These are phyloP conservation scores for Bocquillonia castaneifolia DNA, from an alignment of 441 rosid genomes.

Conservation along the genomic window DNA sequence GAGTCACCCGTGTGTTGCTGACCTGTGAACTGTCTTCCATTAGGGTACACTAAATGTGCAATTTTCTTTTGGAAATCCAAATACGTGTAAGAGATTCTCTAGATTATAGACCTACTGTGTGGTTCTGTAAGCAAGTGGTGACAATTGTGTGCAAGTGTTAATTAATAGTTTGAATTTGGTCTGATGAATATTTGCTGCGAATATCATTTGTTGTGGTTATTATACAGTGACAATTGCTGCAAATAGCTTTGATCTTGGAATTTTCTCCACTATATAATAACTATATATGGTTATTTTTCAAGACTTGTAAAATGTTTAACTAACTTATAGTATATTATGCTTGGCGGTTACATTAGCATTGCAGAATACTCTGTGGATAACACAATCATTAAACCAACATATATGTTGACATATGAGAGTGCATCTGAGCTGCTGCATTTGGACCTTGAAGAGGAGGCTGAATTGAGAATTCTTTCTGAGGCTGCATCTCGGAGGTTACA, in stretches of 20 bases:
- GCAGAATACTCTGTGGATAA: slow-evolving; percentile 77
- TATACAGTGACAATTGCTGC: not conserved
- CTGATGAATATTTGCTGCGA: not conserved
- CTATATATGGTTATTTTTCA: slow-evolving; percentile 3
- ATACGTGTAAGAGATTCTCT: not conserved
- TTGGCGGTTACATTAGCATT: slow-evolving; percentile 48
- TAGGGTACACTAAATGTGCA: not conserved
- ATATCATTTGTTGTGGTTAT: not conserved
- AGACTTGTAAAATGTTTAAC: slow-evolving; percentile 13
- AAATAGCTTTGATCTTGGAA: not conserved
- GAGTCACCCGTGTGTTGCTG: not conserved
- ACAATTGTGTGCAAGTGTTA: not conserved
- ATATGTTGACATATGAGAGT: slow-evolving; percentile 97
- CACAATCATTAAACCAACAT: slow-evolving; percentile 80
- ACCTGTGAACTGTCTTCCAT: not conserved
- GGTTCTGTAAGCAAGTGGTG: not conserved
- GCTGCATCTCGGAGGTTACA: slow-evolving; percentile 69
- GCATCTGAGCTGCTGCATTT: slow-evolving; percentile 84
- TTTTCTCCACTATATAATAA: not conserved
- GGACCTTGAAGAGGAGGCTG: slow-evolving; percentile 82
- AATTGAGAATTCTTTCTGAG: slow-evolving; percentile 67
- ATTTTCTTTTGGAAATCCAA: not conserved
- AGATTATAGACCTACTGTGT: not conserved
- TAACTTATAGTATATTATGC: slow-evolving; percentile 20
- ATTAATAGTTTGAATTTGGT: not conserved